Evolutionary conservation across 768 basidiomycete genomes (phyloP).

Genomic region (Roridomyces roridus): DNA sequence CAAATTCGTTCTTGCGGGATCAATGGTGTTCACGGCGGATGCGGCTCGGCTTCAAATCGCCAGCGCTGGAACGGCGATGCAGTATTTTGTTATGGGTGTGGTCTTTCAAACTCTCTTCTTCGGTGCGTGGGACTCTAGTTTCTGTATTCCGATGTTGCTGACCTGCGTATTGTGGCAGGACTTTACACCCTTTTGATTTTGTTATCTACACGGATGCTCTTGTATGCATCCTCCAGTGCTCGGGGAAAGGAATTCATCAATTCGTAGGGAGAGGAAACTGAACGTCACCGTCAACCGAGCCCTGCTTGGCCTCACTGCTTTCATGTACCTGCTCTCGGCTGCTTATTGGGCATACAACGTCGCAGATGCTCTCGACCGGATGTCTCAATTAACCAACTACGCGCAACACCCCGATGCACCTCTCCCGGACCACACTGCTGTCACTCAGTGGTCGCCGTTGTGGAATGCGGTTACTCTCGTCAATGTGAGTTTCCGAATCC

Average conservation of each 20-base stretch:
- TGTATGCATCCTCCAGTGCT: too few relatives aligned
- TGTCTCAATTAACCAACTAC: neutral
- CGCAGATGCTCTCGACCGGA: neutral
- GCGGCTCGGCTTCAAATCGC: neutral
- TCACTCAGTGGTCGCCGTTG: neutral
- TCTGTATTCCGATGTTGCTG: neutral
- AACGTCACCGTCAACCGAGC: constrained; percentile 5
- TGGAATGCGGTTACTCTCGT: constrained; percentile 4
- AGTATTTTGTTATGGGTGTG: neutral
- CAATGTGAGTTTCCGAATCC: neutral
- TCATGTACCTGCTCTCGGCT: constrained; percentile 9
- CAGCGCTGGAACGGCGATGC: neutral
- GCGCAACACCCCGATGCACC: neutral
- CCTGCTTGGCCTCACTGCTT: constrained; percentile 12
- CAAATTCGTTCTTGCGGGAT: neutral
- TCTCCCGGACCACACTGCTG: neutral
- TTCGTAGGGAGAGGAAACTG: constrained; percentile 12
- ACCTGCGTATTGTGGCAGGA: neutral
- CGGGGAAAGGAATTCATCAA: too few relatives aligned
- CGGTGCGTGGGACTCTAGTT: constrained; percentile 3
- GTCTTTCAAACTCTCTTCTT: constrained; percentile 20
- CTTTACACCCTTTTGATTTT: constrained; percentile 15
- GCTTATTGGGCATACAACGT: constrained; percentile 3
- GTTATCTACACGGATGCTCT: constrained; percentile 19
- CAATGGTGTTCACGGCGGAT: neutral